Evolutionary conservation across 2,329 filamentous ascomycete species (phyloP).

Genomic region (Metarhizium album): DNA sequence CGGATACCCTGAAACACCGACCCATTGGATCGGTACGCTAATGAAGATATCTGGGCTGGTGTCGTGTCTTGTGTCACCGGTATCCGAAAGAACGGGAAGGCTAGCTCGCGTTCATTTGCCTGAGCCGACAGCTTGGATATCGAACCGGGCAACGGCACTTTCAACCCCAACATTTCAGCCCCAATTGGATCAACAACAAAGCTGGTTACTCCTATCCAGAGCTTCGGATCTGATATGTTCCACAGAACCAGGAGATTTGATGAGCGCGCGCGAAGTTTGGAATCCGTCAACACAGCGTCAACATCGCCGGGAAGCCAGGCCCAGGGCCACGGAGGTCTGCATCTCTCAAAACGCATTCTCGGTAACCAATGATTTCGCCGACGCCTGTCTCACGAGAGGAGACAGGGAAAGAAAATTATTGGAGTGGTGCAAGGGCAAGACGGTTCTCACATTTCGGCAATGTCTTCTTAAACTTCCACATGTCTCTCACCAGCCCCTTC

Average conservation of each 20-base stretch:
- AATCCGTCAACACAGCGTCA: background rate
- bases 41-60: conserved; percentile 1
- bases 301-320: background rate
- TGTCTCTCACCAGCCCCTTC: conserved; percentile 16
- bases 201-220: background rate
- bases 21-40: conserved; percentile 2
- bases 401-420: background rate
- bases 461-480: conserved; percentile 18
- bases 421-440: conserved; percentile 6
- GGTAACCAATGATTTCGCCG: conserved; percentile 8
- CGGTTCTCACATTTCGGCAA: conserved; percentile 11
- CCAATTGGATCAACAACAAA: background rate
- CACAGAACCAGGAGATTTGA: background rate
- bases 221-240: background rate
- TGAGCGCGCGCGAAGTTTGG: background rate
- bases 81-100: background rate
- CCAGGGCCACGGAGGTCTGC: conserved; percentile 7
- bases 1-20: conserved; percentile 4
- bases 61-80: conserved; percentile 3
- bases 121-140: conserved; percentile 1
- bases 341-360: conserved; percentile 2
- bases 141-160: background rate
- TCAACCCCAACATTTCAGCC: background rate
- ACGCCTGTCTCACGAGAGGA: conserved; percentile 4
- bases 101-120: background rate